Conservation (phyloP, 1,284 basidiomycete genomes). For the Tylopilus orsonianus region DNA sequence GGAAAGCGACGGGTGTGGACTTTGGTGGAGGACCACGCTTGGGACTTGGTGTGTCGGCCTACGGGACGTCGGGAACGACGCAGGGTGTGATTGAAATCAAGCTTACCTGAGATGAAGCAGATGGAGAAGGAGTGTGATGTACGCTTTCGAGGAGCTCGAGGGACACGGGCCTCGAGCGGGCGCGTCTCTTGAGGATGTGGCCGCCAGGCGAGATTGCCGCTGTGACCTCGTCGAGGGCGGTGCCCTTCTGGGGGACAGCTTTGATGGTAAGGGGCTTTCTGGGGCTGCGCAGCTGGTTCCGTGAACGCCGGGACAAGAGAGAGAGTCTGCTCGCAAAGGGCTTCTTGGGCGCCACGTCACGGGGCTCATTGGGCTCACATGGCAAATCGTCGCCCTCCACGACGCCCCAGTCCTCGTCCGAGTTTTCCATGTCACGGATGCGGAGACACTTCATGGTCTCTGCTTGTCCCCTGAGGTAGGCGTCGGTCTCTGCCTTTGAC, state of each 20-base stretch:
- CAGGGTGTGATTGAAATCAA: too few relatives aligned
- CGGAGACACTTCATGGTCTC: slow-evolving; percentile 65
- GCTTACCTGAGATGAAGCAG: slow-evolving; percentile 42
- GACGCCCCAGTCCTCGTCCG: slow-evolving; percentile 43
- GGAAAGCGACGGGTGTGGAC: slow-evolving; percentile 34
- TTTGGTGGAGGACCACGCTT: slow-evolving; percentile 16
- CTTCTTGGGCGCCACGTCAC: slow-evolving; percentile 30
- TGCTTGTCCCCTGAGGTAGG: slow-evolving; percentile 58
- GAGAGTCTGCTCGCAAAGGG: slow-evolving; percentile 27
- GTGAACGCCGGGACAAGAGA: slow-evolving; percentile 26
- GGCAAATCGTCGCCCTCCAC: slow-evolving; percentile 48
- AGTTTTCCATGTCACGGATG: slow-evolving; percentile 53
- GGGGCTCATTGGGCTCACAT: slow-evolving; percentile 45
- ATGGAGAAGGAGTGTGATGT: slow-evolving; percentile 40
- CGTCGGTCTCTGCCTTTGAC: slow-evolving; percentile 62
- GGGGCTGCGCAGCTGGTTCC: slow-evolving; percentile 27
- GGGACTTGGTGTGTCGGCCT: slow-evolving; percentile 22
- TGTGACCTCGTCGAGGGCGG: slow-evolving; percentile 51
- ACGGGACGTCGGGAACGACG: too few relatives aligned
- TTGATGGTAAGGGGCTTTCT: slow-evolving; percentile 29
- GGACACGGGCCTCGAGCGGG: slow-evolving; percentile 66
- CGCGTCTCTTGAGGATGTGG: slow-evolving; percentile 68
- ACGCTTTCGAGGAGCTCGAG: slow-evolving; percentile 57
- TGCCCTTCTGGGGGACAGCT: slow-evolving; percentile 39
- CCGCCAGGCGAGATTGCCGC: slow-evolving; percentile 72